Evolutionary conservation across 345 rosid species (phyloP).

Genomic region (Sonneratia alba): DNA sequence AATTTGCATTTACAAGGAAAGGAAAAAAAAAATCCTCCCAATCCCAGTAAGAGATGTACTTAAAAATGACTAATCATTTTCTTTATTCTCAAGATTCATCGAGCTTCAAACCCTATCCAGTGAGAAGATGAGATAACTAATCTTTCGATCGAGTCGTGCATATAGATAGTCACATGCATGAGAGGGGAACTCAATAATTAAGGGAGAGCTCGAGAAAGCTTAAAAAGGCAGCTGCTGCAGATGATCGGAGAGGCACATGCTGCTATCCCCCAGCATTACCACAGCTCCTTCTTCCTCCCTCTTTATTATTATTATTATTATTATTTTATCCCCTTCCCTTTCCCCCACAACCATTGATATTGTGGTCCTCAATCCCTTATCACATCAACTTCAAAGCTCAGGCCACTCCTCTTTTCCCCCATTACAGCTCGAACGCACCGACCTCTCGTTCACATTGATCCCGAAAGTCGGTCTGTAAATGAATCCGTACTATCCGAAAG

Average conservation of each 20-base stretch:
- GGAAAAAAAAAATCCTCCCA: no score
- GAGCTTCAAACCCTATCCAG: no score
- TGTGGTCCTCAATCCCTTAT: slow-evolving; percentile 10
- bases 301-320: neutral
- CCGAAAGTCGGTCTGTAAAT: no score
- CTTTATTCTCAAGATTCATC: no score
- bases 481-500: no score
- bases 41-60: no score
- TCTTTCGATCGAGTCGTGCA: no score
- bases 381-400: neutral
- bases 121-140: no score
- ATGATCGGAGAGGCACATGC: slow-evolving; percentile 53
- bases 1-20: no score
- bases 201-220: slow-evolving; percentile 26
- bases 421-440: neutral
- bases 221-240: slow-evolving; percentile 34
- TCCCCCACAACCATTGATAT: neutral
- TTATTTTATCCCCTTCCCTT: neutral
- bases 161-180: no score
- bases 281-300: neutral
- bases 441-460: neutral
- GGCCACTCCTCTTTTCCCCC: neutral
- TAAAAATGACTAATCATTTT: no score
- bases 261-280: slow-evolving; percentile 22
- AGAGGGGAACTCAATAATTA: slow-evolving; percentile 29